These are phyloP conservation scores for Elsinoe arachidis DNA, from an alignment of 2,329 filamentous ascomycete species.

Conservation along the genomic window DNA sequence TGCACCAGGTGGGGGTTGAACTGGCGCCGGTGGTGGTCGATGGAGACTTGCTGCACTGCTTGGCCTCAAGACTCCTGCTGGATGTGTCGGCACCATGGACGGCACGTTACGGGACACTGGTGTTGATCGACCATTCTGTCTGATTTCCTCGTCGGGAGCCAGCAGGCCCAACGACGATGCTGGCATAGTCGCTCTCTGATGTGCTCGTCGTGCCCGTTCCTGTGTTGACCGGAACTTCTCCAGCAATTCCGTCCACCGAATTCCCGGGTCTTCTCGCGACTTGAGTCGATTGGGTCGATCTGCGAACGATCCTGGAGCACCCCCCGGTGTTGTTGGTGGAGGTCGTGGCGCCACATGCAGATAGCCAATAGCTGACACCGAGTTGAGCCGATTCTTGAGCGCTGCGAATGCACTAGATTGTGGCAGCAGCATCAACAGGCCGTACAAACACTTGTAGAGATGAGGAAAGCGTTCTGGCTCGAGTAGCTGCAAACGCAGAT, in stretches of 20 bases:
- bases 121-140: slow-evolving; percentile 10
- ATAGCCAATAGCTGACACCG: slow-evolving; percentile 93
- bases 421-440: slow-evolving; percentile 93
- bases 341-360: slow-evolving; percentile 70
- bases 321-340: slow-evolving; percentile 35
- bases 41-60: slow-evolving; percentile 13
- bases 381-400: slow-evolving; percentile 91
- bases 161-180: slow-evolving; percentile 13
- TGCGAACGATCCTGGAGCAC: slow-evolving; percentile 33
- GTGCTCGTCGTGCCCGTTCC: slow-evolving; percentile 67
- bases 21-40: slow-evolving; percentile 4
- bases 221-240: slow-evolving; percentile 93
- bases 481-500: slow-evolving; percentile 85
- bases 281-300: slow-evolving; percentile 62
- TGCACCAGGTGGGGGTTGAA: slow-evolving; percentile 8
- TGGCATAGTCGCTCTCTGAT: slow-evolving; percentile 33
- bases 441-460: slow-evolving; percentile 85
- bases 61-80: slow-evolving; percentile 12
- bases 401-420: slow-evolving; percentile 96
- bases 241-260: slow-evolving; percentile 84
- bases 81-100: neutral
- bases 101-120: neutral
- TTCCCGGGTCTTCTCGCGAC: slow-evolving; percentile 63
- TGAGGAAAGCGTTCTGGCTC: slow-evolving; percentile 93
- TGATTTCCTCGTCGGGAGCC: slow-evolving; percentile 19